Evolutionary conservation across 2,329 filamentous ascomycete species (phyloP), one percentile per base, ranked within the genome.

Genomic region (Beauveria sp.): DNA sequence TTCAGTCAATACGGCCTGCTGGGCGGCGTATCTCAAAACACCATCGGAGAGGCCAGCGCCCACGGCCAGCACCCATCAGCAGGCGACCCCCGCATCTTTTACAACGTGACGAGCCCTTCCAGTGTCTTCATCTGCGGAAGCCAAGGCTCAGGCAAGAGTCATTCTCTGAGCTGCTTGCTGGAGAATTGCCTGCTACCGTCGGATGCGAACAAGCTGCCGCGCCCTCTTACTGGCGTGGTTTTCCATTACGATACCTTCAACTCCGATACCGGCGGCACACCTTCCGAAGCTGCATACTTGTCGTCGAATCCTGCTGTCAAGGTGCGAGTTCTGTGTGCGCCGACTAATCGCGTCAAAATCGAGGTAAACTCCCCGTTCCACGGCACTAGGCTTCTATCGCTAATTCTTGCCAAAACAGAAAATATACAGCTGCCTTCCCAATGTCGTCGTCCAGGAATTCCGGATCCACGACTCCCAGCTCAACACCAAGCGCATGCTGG

Each of bases 51-150:
- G 5, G 18, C 10, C 46, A 10, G 10, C n/a, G 2, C 34, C 18
- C 5, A 22, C 24, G 47, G 8, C 40, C 20, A 34, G 20, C 47
- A 28, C 16, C 53, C n/a, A 12, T 22, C 40, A 22, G 37, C 12
- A 5, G 30, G 44, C 4, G 70, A 71, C 26, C 66, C 67, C 0
- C 68, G 78, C 0, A 56, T 80, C 0, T 79, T 77, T 47, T 76
- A 78, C 68, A 81, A 82, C 56, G 72, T 80, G 2, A 66, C 77
- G 0, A 70, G 73, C 0, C 85, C 85, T 0, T 84, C 80, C 0
- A 86, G 84, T 18, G 75, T 78, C 4, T 88, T 88, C 70, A 83
- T 88, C 37, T 88, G 85, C 59, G 84, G 85, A 1, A 83, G 81
- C 22, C 84, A 88, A 63, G 84, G 85, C 1, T 84, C 81, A 0